These are phyloP conservation scores for Boletus sp. DNA, from an alignment of 768 basidiomycete genomes.

Conservation along the genomic window DNA sequence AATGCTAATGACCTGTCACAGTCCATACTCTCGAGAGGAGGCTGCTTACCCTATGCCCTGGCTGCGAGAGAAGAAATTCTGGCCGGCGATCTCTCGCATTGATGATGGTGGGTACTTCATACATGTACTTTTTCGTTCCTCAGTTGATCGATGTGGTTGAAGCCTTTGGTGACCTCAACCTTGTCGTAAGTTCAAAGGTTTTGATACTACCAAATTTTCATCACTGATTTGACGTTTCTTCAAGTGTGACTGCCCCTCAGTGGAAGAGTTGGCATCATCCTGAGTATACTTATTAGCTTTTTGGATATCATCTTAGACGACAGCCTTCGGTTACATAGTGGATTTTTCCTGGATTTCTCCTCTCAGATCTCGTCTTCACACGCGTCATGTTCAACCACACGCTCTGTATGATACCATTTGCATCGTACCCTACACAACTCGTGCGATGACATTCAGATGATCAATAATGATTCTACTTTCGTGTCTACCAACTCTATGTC, in stretches of 20 bases:
- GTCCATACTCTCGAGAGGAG: constrained; percentile 84
- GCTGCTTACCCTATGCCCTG: constrained; percentile 89
- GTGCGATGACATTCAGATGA: constrained; percentile 15
- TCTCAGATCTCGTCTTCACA: constrained; percentile 31
- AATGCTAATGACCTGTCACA: no score
- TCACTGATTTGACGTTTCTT: constrained; percentile 7
- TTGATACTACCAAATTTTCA: neutral
- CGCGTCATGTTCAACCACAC: constrained; percentile 67
- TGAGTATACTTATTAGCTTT: constrained; percentile 14
- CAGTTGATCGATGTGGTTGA: constrained; percentile 8
- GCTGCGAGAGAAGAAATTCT: constrained; percentile 89
- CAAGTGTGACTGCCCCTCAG: constrained; percentile 83
- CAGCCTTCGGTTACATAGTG: constrained; percentile 27
- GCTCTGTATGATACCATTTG: constrained; percentile 35
- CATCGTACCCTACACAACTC: constrained; percentile 17
- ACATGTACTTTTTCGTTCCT: neutral
- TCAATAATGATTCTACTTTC: constrained; percentile 9
- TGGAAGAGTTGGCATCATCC: constrained; percentile 64
- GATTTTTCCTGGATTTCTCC: constrained; percentile 52
- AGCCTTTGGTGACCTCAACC: constrained; percentile 93
- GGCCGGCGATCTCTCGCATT: constrained; percentile 89
- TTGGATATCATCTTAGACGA: constrained; percentile 24
- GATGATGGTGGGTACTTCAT: constrained; percentile 75
- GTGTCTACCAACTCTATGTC: constrained; percentile 1
- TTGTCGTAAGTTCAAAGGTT: constrained; percentile 59